phyloP scores from a whole-genome alignment of 2,329 filamentous ascomycete species.

The Septoria petroselini region DNA sequence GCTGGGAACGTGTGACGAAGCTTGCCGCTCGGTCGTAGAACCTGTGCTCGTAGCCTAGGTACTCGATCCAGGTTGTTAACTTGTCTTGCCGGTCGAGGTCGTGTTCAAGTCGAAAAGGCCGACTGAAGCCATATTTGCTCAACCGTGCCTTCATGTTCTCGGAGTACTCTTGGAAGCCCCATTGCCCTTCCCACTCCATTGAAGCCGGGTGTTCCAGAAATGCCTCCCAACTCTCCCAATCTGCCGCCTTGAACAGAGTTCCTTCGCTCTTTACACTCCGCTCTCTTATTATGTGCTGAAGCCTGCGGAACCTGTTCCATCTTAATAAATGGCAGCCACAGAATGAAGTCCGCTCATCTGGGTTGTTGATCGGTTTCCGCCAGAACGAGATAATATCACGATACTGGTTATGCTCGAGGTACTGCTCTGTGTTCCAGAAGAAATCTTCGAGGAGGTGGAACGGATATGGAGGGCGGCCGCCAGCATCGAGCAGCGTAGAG shows the following conservation, averaged over 20 bases:
- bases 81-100: background rate
- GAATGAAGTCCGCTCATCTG: background rate
- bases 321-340: background rate
- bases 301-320: conserved; percentile 3
- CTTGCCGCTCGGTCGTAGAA: background rate
- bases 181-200: background rate
- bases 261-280: background rate
- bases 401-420: conserved; percentile 7
- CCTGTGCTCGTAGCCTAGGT: conserved; percentile 11
- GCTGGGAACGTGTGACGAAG: background rate
- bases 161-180: background rate
- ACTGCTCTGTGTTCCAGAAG: conserved; percentile 3
- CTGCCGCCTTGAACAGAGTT: background rate
- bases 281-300: conserved; percentile 2
- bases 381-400: conserved; percentile 10
- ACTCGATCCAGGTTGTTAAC: conserved; percentile 12
- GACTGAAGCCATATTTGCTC: conserved; percentile 7
- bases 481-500: conserved; percentile 1
- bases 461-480: conserved; percentile 11
- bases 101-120: background rate
- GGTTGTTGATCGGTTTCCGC: background rate
- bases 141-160: conserved; percentile 4
- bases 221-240: conserved; percentile 1
- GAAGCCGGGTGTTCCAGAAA: background rate
- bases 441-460: conserved; percentile 6